These are phyloP conservation scores for Candida freyschussii DNA, from an alignment of 1,139 yeast species.

Conservation along the genomic window DNA sequence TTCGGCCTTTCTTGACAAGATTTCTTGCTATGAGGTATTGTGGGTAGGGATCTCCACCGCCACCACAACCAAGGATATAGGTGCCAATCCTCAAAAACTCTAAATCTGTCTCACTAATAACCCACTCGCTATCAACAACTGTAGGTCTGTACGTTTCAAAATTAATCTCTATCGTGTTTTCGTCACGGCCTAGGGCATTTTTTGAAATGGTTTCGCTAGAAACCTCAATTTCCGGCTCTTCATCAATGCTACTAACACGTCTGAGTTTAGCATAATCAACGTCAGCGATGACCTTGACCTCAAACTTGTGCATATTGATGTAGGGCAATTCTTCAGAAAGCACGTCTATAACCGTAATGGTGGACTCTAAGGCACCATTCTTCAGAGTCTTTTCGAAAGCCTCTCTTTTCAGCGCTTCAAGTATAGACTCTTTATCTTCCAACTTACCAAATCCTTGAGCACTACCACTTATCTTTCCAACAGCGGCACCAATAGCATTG, in stretches of 20 bases:
- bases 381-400: conserved; percentile 23
- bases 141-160: conserved; percentile 32
- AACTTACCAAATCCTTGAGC: conserved; percentile 24
- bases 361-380: conserved; percentile 31
- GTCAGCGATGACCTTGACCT: conserved; percentile 37
- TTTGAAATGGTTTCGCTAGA: conserved; percentile 11
- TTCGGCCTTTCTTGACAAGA: conserved; percentile 32
- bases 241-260: conserved; percentile 1
- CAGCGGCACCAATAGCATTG: conserved; percentile 45
- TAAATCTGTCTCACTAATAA: conserved; percentile 35
- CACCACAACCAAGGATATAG: conserved; percentile 46
- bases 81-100: conserved; percentile 40
- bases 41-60: conserved; percentile 47
- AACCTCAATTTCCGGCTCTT: conserved; percentile 1
- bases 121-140: conserved; percentile 36
- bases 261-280: conserved; percentile 32
- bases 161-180: conserved; percentile 21
- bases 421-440: conserved; percentile 26
- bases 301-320: conserved; percentile 33
- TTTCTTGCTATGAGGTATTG: conserved; percentile 34
- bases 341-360: conserved; percentile 32
- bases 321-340: conserved; percentile 38
- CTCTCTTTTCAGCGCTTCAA: conserved; percentile 27
- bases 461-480: conserved; percentile 35
- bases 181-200: conserved; percentile 13